phyloP scores from a whole-genome alignment of 768 basidiomycete species.

The Coprinopsis marcescibilis region DNA sequence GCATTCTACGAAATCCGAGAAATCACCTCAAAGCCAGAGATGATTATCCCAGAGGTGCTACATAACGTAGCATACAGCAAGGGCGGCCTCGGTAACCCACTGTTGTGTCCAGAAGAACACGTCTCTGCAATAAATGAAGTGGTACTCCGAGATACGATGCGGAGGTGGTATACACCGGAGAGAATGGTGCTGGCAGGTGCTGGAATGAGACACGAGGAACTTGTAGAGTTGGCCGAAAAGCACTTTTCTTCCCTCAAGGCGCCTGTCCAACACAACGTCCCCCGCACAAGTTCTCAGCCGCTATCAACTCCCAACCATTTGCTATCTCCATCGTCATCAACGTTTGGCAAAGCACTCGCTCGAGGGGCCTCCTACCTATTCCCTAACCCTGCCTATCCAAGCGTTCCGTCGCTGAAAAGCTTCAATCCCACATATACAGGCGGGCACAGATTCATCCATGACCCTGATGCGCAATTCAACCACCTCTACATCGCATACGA shows the following conservation, averaged over 20 bases:
- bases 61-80: slow-evolving; percentile 80
- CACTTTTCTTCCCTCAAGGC: slow-evolving; percentile 70
- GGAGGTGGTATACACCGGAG: slow-evolving; percentile 88
- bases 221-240: slow-evolving; percentile 81
- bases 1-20: slow-evolving; percentile 90
- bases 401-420: slow-evolving; percentile 22
- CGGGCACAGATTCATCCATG: slow-evolving; percentile 67
- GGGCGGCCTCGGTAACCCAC: slow-evolving; percentile 81
- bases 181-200: slow-evolving; percentile 93
- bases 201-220: slow-evolving; percentile 84
- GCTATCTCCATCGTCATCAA: slow-evolving; percentile 47
- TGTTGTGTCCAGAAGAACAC: slow-evolving; percentile 84
- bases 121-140: slow-evolving; percentile 60
- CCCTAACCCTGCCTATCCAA: slow-evolving; percentile 29
- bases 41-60: slow-evolving; percentile 86
- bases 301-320: slow-evolving; percentile 48
- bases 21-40: slow-evolving; percentile 82
- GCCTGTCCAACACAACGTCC: slow-evolving; percentile 21
- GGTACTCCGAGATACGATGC: slow-evolving; percentile 57
- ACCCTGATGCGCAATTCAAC: slow-evolving; percentile 66
- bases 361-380: slow-evolving; percentile 77
- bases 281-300: slow-evolving; percentile 25
- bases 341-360: slow-evolving; percentile 60
- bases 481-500: slow-evolving; percentile 94
- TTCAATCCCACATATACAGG: slow-evolving; percentile 72